phyloP scores from a whole-genome alignment of 1,284 basidiomycete species.

The Trichosporon coremiiforme region DNA sequence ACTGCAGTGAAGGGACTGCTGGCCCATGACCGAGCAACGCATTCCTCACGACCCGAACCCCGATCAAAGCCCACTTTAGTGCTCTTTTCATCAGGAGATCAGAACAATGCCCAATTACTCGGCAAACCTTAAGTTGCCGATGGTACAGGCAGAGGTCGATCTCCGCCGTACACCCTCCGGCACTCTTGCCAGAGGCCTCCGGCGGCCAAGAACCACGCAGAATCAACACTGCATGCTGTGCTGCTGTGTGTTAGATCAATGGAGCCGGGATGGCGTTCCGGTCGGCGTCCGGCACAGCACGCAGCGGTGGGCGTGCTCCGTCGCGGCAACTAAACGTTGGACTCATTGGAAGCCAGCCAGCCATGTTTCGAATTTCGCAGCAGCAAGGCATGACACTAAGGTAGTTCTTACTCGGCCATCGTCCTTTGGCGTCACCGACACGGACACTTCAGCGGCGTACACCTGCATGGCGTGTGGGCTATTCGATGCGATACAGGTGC shows the following conservation, averaged over 20 bases:
- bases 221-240: background rate
- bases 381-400: background rate
- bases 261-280: background rate
- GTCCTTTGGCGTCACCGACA: conserved; percentile 6
- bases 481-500: background rate
- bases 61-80: background rate
- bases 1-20: background rate
- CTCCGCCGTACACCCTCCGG: background rate
- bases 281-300: background rate
- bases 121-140: conserved; percentile 11
- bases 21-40: conserved; percentile 8
- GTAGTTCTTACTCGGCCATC: background rate
- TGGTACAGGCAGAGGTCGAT: background rate
- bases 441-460: background rate
- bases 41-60: background rate
- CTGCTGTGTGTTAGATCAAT: background rate
- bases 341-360: background rate
- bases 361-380: conserved; percentile 1
- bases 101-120: background rate
- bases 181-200: background rate
- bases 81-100: conserved; percentile 4
- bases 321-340: background rate
- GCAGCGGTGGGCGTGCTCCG: background rate
- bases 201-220: background rate
- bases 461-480: conserved; percentile 7